Conservation (phyloP, 768 basidiomycete species). For the Paxillus rubicundulus region DNA sequence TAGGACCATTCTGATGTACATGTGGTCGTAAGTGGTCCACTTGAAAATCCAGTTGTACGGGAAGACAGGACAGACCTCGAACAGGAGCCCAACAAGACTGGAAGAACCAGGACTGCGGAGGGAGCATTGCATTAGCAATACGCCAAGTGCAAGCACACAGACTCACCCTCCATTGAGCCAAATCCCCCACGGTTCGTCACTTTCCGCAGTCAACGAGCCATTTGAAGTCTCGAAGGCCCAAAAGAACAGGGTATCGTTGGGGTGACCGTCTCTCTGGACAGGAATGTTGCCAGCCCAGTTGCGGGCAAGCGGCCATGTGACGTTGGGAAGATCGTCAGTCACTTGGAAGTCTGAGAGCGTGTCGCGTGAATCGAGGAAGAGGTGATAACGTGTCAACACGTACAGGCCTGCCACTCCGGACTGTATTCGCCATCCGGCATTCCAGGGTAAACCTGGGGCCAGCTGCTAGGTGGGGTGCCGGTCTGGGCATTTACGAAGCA, state of each 20-base stretch:
- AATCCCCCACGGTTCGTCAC: slow-evolving; percentile 63
- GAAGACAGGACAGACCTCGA: slow-evolving; percentile 48
- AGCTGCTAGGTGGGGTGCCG: slow-evolving; percentile 29
- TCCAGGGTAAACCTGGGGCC: slow-evolving; percentile 43
- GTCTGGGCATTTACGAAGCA: slow-evolving; percentile 23
- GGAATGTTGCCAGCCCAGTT: slow-evolving; percentile 65
- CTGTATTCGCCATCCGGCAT: slow-evolving; percentile 47
- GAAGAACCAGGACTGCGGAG: slow-evolving; percentile 60
- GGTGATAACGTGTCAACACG: slow-evolving; percentile 12
- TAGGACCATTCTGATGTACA: slow-evolving; percentile 62
- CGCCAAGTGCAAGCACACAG: neutral
- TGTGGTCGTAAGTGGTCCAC: neutral
- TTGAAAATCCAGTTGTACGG: neutral
- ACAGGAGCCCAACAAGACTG: slow-evolving; percentile 60
- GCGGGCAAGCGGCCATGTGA: slow-evolving; percentile 52
- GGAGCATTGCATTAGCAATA: neutral
- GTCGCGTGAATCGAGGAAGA: neutral
- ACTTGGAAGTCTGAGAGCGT: slow-evolving; percentile 54
- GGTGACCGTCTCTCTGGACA: slow-evolving; percentile 56
- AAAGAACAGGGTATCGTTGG: slow-evolving; percentile 67
- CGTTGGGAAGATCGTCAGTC: slow-evolving; percentile 52
- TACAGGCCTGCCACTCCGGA: slow-evolving; percentile 63
- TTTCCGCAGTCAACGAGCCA: slow-evolving; percentile 51
- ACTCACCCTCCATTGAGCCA: slow-evolving; percentile 73
- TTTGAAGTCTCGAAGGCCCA: slow-evolving; percentile 55